phyloP scores from a whole-genome alignment of 2,329 filamentous ascomycete species.

The Cucurbitaria berberidis region DNA sequence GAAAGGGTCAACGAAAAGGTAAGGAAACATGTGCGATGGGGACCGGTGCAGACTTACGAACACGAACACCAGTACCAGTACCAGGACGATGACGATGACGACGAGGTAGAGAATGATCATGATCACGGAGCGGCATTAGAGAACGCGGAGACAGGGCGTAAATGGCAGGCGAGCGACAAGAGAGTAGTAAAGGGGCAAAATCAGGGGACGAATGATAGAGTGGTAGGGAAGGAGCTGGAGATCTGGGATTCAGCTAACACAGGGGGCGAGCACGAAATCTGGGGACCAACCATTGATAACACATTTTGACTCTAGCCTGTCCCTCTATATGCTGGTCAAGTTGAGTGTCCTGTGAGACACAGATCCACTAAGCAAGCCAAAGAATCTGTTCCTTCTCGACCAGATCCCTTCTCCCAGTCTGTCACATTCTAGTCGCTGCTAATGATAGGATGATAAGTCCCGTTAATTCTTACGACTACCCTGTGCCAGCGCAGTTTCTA shows the following conservation, averaged over 20 bases:
- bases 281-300: background rate
- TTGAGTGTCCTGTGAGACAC: no score
- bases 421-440: no score
- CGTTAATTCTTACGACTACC: no score
- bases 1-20: background rate
- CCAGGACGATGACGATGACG: background rate
- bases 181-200: background rate
- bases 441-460: no score
- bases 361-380: no score
- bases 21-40: slow-evolving; percentile 9
- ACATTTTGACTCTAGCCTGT: background rate
- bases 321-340: background rate
- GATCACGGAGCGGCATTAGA: background rate
- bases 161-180: background rate
- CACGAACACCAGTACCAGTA: background rate
- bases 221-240: background rate
- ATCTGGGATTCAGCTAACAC: background rate
- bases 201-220: background rate
- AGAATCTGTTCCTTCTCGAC: no score
- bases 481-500: background rate
- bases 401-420: no score
- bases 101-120: background rate
- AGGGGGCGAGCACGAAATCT: background rate
- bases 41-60: slow-evolving; percentile 2
- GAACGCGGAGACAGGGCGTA: background rate